Evolutionary conservation across 1,284 basidiomycete genomes (phyloP), one percentile per base, ranked within the genome.

Genomic region (Singerocomus inundabilis): DNA sequence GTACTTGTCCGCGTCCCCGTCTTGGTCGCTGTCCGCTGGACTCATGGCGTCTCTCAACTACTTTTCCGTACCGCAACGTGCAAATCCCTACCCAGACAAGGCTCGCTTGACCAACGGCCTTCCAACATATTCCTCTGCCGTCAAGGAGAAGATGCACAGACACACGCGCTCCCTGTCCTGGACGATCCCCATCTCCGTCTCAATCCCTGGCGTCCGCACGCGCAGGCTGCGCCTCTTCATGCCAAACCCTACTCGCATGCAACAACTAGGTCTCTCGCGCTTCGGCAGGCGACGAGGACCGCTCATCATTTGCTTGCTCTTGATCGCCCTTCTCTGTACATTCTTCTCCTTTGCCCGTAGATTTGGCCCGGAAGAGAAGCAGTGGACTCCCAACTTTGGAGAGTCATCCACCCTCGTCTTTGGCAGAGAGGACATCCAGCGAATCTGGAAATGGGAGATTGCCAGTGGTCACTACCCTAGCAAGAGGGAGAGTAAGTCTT

Each of bases 371-470:
- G 72, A 76, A 55, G 74, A 76, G 48, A 81, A 81, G 58, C 76
- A 79, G 35, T 91, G 89, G 88, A 78, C 84, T 10, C 74, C 80
- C 37, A 80, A 83, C n/a, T 81, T 88, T 31, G 75, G 75, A 39
- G 84, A 89, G 54, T 80, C 85, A 7, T 76, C 85, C 42, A 93
- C 93, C 6, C 76, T 91, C 35, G 84, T 97, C 35, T 87, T 88
- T 56, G 77, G 77, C 37, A 74, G 81, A 43, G 84, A 87, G 46
- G 91, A 96, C 63, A 64, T 95, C 34, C 85, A 86, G 57, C 79
- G 84, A 59, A 89, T 98, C 69, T 97, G 93, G 93, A 77, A 87
- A 57, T 97, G 93, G 93, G 93, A 98, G 71, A 80, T 97, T 49
- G 73, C 81, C 37, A 89, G 90, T 58, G 94, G 94, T 1, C 92